phyloP scores from a whole-genome alignment of 306 rosid species.

The Ammopiptanthus mongolicus region DNA sequence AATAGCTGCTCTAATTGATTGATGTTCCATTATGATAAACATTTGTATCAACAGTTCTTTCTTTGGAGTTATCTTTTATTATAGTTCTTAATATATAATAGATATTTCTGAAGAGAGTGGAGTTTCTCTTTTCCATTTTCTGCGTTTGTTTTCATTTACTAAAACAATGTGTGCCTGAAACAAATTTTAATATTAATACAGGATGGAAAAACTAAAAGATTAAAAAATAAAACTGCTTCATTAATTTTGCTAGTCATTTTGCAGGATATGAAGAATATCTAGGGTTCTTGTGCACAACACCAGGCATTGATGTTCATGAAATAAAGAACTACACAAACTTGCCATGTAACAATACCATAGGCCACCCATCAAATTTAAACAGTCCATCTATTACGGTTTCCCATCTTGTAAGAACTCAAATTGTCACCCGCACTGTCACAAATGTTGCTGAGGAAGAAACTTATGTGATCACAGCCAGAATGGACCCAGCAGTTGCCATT shows the following conservation, averaged over 20 bases:
- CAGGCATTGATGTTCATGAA: conserved; percentile 75
- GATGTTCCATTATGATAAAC: not conserved
- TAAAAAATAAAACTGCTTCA: not conserved
- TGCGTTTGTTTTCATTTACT: not conserved
- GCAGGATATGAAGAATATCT: conserved; percentile 84
- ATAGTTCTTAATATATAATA: not conserved
- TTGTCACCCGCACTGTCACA: conserved; percentile 67
- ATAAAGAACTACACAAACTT: conserved; percentile 72
- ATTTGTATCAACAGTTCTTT: not conserved
- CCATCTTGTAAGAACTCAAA: conserved; percentile 74
- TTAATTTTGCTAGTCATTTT: conserved; percentile 16
- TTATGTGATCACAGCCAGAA: conserved; percentile 68
- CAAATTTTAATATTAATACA: not conserved
- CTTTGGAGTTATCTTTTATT: not conserved
- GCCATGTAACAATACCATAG: conserved; percentile 72
- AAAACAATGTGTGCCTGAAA: not conserved
- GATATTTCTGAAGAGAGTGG: not conserved
- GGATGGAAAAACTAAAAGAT: not conserved
- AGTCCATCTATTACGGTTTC: conserved; percentile 76
- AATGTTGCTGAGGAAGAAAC: conserved; percentile 91
- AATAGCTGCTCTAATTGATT: not conserved
- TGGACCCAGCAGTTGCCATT: conserved; percentile 83
- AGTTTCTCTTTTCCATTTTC: not conserved
- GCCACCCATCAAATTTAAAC: conserved; percentile 77
- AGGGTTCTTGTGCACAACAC: conserved; percentile 95